Evolutionary conservation across 495 filamentous ascomycete genomes (phyloP).

Genomic region (Trypethelium eluteriae): DNA sequence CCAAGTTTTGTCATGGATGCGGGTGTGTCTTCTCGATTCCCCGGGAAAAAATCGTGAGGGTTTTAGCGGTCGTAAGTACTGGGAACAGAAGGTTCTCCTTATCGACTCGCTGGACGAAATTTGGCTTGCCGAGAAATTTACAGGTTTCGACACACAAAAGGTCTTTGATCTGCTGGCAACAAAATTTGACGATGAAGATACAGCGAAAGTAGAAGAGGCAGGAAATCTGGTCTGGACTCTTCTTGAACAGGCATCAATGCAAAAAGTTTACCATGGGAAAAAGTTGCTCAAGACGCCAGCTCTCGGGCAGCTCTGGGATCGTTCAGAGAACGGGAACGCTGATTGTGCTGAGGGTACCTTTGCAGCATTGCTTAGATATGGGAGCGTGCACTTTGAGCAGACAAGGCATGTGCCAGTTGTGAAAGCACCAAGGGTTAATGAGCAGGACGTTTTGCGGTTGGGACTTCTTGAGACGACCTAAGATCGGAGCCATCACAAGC

Average conservation of each 20-base stretch:
- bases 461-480: neutral
- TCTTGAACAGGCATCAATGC: conserved; percentile 12
- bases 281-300: neutral
- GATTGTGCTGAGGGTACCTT: conserved; percentile 14
- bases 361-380: conserved; percentile 13
- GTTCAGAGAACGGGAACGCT: conserved; percentile 6
- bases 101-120: conserved; percentile 8
- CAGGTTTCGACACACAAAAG: conserved; percentile 12
- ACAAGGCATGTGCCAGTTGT: conserved; percentile 1
- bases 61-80: conserved; percentile 9
- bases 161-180: conserved; percentile 6
- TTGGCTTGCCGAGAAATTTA: conserved; percentile 3
- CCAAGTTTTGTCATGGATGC: conserved; percentile 19
- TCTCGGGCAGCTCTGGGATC: conserved; percentile 12
- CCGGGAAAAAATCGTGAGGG: conserved; percentile 7
- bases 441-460: neutral
- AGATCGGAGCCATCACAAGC: neutral
- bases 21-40: conserved; percentile 12
- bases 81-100: conserved; percentile 13
- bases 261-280: conserved; percentile 14
- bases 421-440: conserved; percentile 8
- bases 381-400: conserved; percentile 15
- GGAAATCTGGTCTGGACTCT: conserved; percentile 9
- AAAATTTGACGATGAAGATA: conserved; percentile 6
- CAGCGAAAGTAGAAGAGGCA: conserved; percentile 10